phyloP scores from a whole-genome alignment of 2,329 filamentous ascomycete species.

The Aspergillus sclerotialis region DNA sequence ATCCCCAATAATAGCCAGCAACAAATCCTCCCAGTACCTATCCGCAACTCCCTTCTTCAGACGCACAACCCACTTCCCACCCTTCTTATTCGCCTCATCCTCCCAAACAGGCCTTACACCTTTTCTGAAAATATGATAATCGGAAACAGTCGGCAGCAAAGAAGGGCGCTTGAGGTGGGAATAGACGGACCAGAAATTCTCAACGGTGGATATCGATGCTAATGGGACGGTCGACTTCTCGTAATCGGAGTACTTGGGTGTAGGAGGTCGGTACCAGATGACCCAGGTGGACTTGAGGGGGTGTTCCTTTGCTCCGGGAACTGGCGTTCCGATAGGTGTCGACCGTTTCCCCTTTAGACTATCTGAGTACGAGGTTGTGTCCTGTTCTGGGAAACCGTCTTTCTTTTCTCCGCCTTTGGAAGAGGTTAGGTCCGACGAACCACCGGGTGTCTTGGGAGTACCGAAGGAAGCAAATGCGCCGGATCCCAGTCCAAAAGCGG shows the following conservation, averaged over 20 bases:
- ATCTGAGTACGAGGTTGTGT: conserved; percentile 16
- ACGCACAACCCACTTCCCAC: conserved; percentile 95
- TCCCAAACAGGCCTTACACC: conserved; percentile 97
- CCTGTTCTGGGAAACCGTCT: conserved; percentile 41
- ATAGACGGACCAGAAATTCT: conserved; percentile 90
- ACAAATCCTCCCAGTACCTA: conserved; percentile 91
- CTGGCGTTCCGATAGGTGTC: conserved; percentile 22
- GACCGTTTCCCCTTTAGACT: conserved; percentile 33
- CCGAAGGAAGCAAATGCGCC: conserved; percentile 97
- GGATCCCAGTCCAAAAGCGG: conserved; percentile 86
- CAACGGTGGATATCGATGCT: conserved; percentile 70
- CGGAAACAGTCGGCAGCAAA: conserved; percentile 78
- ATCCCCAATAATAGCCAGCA: conserved; percentile 85
- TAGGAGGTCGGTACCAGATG: conserved; percentile 94
- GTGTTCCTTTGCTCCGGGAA: conserved; percentile 39
- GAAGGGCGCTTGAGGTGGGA: conserved; percentile 85
- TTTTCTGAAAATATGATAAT: conserved; percentile 97
- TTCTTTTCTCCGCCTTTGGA: conserved; percentile 60
- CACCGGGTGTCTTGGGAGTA: conserved; percentile 77
- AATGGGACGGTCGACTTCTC: conserved; percentile 91
- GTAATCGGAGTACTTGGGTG: conserved; percentile 95
- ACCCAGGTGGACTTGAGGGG: conserved; percentile 83
- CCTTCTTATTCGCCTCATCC: conserved; percentile 91
- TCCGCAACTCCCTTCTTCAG: conserved; percentile 97
- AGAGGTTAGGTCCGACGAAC: conserved; percentile 67